Percentiles rank a stretch among this genome's conserved stretches.
Conservation (phyloP, 108 stramenopile genomes). For the Bacterosira constricta region DNA sequence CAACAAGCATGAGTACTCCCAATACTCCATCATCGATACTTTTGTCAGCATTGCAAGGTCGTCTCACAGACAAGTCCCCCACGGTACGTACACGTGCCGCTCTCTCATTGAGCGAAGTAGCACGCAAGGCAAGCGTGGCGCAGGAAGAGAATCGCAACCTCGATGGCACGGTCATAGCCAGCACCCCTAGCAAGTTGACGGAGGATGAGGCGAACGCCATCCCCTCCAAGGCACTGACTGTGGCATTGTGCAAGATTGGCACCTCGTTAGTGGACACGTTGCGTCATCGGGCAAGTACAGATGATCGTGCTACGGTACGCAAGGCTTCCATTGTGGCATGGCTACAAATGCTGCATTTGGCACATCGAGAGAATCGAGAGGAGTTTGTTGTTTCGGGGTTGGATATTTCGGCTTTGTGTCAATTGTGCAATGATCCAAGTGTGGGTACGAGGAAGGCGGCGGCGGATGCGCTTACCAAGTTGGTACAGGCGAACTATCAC, state of each 20-base stretch:
- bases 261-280: constrained; percentile 46
- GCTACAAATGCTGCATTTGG: constrained; percentile 54
- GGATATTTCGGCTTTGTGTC: constrained; percentile 65
- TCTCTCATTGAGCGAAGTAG: constrained; percentile 51
- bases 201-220: constrained; percentile 20
- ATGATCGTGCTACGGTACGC: constrained; percentile 78
- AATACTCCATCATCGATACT: constrained; percentile 36
- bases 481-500: constrained; percentile 56
- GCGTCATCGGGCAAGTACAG: constrained; percentile 59
- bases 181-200: neutral
- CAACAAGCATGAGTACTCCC: neutral
- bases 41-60: constrained; percentile 60
- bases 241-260: constrained; percentile 43
- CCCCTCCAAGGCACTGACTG: constrained; percentile 25
- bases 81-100: constrained; percentile 78
- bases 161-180: constrained; percentile 18
- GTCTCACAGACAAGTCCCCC: constrained; percentile 72
- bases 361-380: constrained; percentile 25
- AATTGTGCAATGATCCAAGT: constrained; percentile 69
- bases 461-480: constrained; percentile 65
- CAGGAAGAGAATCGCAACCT: constrained; percentile 10
- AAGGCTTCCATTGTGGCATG: constrained; percentile 63
- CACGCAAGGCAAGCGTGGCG: constrained; percentile 23
- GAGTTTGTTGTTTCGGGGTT: constrained; percentile 37
- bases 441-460: constrained; percentile 77